Evolutionary conservation across 768 basidiomycete genomes (phyloP), one percentile per base, ranked within the genome.

Genomic region (Leccinum longicurvipes): DNA sequence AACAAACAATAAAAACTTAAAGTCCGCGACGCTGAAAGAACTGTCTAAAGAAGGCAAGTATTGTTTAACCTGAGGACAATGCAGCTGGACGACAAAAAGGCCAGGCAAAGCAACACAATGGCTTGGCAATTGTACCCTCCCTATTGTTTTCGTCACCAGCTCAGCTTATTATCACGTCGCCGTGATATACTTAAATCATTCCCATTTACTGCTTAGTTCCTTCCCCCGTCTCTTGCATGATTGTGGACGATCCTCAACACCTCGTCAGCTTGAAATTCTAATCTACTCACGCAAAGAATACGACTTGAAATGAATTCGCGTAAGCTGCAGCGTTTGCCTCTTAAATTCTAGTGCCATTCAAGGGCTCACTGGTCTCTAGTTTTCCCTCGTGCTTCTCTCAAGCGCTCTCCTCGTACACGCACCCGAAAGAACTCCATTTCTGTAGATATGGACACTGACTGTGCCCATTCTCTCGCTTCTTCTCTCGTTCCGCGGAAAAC

Each of bases 51-150:
- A 14, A 56, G 57, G 67, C 19, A 51, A 45, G 50, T 53, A 55
- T 70, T 70, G 63, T 70, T 56, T 24, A 51, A 7, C 39, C 54
- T 53, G 60, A 70, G 41, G 53, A 69, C 69, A 67, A 70, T 63
- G 69, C 9, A 19, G 19, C 24, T 19, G 29, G 25, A 59, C 51
- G 58, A 67, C 65, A 69, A 70, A 69, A 69, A 50, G 61, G 5
- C 19, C 50, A 34, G 23, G 10, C 32, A 19, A 34, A 36, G 27
- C 32, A 15, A 17, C 24, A 55, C 50, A 57, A 60, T 62, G 60
- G 25, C 34, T 44, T 6, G 31, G 6, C 53, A 54, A 39, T 27
- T n/a, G 53, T 34, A 28, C 41, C 27, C 32, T 44, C 42, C 23
- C 11, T 41, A 56, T 66, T 68, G 58, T 66, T 51, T 53, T 56